A percentile compares a stretch with the other conserved stretches of the same genome.
Evolutionary conservation across 805 yeast species (phyloP).

Genomic region (Hanseniaspora nectarophila): DNA sequence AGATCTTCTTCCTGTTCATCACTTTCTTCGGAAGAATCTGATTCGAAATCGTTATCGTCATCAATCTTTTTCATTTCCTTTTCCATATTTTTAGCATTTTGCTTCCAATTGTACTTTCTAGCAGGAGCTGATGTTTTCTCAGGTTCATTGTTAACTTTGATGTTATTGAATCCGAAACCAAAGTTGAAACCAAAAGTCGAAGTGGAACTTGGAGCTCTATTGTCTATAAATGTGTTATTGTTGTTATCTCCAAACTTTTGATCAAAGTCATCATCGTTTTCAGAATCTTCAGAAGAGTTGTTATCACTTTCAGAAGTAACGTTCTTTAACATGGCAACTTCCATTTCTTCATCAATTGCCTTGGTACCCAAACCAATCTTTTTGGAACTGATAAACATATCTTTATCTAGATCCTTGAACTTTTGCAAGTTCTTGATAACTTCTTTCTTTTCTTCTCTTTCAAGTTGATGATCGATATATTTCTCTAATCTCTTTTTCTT

Average conservation of each 20-base stretch:
- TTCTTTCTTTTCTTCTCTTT: slow-evolving; percentile 74
- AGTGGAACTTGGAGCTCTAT: slow-evolving; percentile 50
- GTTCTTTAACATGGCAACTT: slow-evolving; percentile 45
- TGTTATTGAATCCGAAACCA: slow-evolving; percentile 57
- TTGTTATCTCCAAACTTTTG: slow-evolving; percentile 22
- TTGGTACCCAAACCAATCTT: slow-evolving; percentile 61
- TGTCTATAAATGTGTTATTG: slow-evolving; percentile 43
- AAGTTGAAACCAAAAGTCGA: slow-evolving; percentile 40
- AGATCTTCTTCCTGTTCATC: slow-evolving; percentile 25
- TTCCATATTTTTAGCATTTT: slow-evolving; percentile 38
- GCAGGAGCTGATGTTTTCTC: slow-evolving; percentile 23
- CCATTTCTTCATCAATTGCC: slow-evolving; percentile 55
- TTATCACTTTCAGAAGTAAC: slow-evolving; percentile 42
- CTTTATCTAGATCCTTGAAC: slow-evolving; percentile 51
- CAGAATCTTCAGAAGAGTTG: slow-evolving; percentile 20
- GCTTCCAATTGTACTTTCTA: slow-evolving; percentile 67
- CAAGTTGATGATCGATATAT: slow-evolving; percentile 80
- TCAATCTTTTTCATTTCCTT: slow-evolving; percentile 36
- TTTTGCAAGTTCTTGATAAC: slow-evolving; percentile 60
- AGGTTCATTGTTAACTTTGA: slow-evolving; percentile 30
- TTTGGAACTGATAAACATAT: slow-evolving; percentile 59
- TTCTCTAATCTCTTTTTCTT: slow-evolving; percentile 71
- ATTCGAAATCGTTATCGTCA: slow-evolving; percentile 50
- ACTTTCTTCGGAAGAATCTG: slow-evolving; percentile 24
- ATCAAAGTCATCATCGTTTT: slow-evolving; percentile 23